Conservation (phyloP, 345 rosid species). For the Erucastrum elatum region DNA sequence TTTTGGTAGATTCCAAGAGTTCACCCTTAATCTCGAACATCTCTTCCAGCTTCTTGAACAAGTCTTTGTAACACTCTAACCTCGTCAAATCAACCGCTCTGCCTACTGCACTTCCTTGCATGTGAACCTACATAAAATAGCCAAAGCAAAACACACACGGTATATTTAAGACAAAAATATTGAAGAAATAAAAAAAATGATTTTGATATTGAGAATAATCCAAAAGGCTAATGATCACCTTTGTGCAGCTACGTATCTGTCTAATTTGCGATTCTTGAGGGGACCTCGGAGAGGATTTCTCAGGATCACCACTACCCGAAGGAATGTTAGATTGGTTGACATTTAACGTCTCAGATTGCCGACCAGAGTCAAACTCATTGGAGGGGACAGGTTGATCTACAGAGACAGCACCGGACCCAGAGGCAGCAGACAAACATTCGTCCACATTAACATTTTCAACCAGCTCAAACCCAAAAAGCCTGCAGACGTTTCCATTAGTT, state of each 20-base stretch:
- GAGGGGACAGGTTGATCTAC: conserved; percentile 52
- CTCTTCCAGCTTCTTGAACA: conserved; percentile 80
- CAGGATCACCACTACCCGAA: conserved; percentile 73
- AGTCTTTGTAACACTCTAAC: conserved; percentile 65
- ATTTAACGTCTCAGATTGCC: conserved; percentile 69
- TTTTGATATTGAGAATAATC: neutral
- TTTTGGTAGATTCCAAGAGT: conserved; percentile 64
- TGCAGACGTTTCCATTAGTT: conserved; percentile 60
- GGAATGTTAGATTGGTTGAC: conserved; percentile 59
- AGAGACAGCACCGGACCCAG: conserved; percentile 44
- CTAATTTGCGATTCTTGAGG: conserved; percentile 84
- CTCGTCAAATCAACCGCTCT: conserved; percentile 92
- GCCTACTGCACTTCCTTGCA: conserved; percentile 98
- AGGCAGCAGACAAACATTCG: conserved; percentile 50
- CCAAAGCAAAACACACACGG: conserved; percentile 23
- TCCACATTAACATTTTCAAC: conserved; percentile 63
- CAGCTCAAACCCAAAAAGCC: conserved; percentile 91
- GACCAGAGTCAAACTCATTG: conserved; percentile 67
- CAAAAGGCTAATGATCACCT: conserved; percentile 47
- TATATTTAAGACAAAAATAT: neutral
- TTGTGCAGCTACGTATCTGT: conserved; percentile 93
- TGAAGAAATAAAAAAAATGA: neutral
- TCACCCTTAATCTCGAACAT: conserved; percentile 92
- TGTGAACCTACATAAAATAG: conserved; percentile 65
- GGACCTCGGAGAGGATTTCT: conserved; percentile 78